Conservation (phyloP, 805 yeast species). For the Zygotorulaspora sp. region DNA sequence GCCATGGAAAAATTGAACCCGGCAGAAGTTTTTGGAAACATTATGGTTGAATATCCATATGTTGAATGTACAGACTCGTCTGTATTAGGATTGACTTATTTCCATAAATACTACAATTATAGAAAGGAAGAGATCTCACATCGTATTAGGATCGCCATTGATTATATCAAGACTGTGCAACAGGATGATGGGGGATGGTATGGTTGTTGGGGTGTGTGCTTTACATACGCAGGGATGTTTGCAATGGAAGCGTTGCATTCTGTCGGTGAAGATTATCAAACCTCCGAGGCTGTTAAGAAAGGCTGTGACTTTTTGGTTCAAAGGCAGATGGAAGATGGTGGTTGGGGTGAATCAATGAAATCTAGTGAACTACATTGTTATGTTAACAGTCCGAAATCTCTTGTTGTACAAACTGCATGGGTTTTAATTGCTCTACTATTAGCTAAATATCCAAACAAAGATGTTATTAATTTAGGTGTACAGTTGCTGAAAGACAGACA, state of each 20-base stretch:
- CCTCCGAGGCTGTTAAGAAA: conserved; percentile 53
- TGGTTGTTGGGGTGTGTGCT: conserved; percentile 98
- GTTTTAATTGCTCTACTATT: conserved; percentile 74
- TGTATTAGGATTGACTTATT: conserved; percentile 81
- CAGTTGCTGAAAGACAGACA: conserved; percentile 63
- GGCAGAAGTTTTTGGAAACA: conserved; percentile 96
- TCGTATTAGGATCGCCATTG: conserved; percentile 72
- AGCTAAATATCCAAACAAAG: conserved; percentile 72
- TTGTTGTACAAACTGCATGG: conserved; percentile 92
- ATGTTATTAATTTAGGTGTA: conserved; percentile 60
- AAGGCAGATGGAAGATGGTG: conserved; percentile 83
- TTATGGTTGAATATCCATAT: conserved; percentile 97
- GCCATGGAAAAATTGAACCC: conserved; percentile 78
- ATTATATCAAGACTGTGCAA: conserved; percentile 67
- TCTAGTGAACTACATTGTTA: conserved; percentile 78
- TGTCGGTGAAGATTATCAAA: conserved; percentile 58
- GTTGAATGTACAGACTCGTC: conserved; percentile 98
- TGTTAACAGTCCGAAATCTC: conserved; percentile 57
- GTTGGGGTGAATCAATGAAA: conserved; percentile 96
- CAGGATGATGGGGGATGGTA: conserved; percentile 90
- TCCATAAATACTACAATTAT: conserved; percentile 61
- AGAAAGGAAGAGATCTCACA: conserved; percentile 56
- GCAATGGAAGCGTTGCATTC: conserved; percentile 87
- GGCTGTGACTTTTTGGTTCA: conserved; percentile 83
- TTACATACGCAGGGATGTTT: conserved; percentile 95